Percentiles rank a stretch among this genome's conserved stretches.
Conservation (phyloP, 805 yeast genomes). For the Metschnikowia kofuensis region DNA sequence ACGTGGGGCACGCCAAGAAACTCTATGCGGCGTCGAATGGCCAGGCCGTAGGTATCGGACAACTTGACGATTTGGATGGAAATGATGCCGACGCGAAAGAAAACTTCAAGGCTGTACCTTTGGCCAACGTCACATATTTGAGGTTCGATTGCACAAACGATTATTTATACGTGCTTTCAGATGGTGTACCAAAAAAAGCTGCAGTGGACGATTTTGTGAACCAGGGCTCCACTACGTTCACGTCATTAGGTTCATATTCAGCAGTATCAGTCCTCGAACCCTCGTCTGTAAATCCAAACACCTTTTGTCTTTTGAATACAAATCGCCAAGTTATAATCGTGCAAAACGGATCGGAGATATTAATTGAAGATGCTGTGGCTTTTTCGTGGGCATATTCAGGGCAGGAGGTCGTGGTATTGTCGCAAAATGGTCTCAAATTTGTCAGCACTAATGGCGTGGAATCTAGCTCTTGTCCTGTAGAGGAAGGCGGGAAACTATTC, state of each 20-base stretch:
- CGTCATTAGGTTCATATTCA: not conserved
- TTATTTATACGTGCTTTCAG: constrained; percentile 25
- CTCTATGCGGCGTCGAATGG: constrained; percentile 40
- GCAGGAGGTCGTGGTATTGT: constrained; percentile 6
- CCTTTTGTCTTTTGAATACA: constrained; percentile 16
- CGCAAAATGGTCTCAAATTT: constrained; percentile 1
- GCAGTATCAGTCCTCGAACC: constrained; percentile 18
- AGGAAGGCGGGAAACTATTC: constrained; percentile 18
- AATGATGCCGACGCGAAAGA: constrained; percentile 12
- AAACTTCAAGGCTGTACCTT: constrained; percentile 3
- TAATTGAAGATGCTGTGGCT: not conserved
- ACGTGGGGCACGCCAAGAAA: constrained; percentile 29
- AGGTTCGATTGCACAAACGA: constrained; percentile 18
- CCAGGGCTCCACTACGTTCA: not conserved
- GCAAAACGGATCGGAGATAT: constrained; percentile 3
- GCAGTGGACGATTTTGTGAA: constrained; percentile 9
- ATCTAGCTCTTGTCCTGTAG: constrained; percentile 3
- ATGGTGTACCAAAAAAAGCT: constrained; percentile 19
- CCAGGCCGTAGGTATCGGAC: constrained; percentile 32
- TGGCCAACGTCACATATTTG: constrained; percentile 18
- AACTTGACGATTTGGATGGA: constrained; percentile 29
- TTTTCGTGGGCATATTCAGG: constrained; percentile 11
- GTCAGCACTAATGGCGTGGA: not conserved
- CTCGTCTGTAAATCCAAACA: constrained; percentile 18
- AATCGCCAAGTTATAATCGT: constrained; percentile 14